These are phyloP conservation scores for Heliamphora pulchella DNA, from an alignment of 179 eudicot genomes.

Conservation along the genomic window DNA sequence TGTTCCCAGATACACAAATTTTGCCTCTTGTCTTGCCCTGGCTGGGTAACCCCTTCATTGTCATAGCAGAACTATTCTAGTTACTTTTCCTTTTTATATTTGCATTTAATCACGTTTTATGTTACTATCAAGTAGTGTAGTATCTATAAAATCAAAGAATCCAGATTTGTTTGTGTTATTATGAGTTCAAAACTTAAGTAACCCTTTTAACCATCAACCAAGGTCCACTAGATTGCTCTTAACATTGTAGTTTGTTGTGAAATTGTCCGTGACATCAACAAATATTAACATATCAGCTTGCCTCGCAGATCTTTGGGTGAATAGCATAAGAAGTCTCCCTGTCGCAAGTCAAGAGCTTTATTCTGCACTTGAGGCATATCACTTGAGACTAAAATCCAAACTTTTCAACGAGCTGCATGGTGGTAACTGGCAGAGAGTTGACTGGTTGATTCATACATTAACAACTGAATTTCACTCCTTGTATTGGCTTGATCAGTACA, in stretches of 20 bases:
- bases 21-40: background rate
- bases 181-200: background rate
- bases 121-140: background rate
- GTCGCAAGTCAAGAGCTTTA: constrained; percentile 25
- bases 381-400: constrained; percentile 23
- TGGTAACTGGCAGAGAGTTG: constrained; percentile 23
- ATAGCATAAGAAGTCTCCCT: constrained; percentile 21
- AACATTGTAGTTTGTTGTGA: background rate
- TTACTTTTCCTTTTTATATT: background rate
- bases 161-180: background rate
- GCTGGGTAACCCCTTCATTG: background rate
- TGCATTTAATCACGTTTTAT: background rate
- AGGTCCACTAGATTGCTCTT: background rate
- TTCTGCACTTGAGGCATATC: constrained; percentile 32
- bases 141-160: background rate
- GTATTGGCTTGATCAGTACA: constrained; percentile 30
- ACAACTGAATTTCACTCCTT: constrained; percentile 29
- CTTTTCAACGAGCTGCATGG: constrained; percentile 4
- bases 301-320: constrained; percentile 24
- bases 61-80: background rate
- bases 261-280: background rate
- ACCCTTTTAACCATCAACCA: background rate
- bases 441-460: constrained; percentile 25
- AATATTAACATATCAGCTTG: background rate
- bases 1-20: background rate